Percentiles rank a stretch among this genome's conserved stretches.
Conservation (phyloP, 495 filamentous ascomycete species). For the Penicillium coprophilum region DNA sequence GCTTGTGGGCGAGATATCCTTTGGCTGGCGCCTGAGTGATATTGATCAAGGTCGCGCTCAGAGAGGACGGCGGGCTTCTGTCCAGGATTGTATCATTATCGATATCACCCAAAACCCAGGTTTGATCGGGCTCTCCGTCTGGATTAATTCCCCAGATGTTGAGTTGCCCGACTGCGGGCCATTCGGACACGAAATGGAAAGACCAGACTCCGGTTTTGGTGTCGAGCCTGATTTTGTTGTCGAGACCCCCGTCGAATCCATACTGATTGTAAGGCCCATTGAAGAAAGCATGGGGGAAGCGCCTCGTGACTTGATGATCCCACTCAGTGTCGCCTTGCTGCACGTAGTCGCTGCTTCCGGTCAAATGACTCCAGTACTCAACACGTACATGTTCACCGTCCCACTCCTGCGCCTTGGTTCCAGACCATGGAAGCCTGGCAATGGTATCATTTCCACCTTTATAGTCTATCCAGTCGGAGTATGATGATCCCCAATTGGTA, state of each 20-base stretch:
- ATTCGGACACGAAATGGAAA: conserved; percentile 62
- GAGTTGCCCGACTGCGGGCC: conserved; percentile 61
- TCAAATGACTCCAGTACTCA: conserved; percentile 65
- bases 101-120: conserved; percentile 57
- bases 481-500: conserved; percentile 59
- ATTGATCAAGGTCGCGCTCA: conserved; percentile 57
- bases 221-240: conserved; percentile 54
- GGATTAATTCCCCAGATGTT: conserved; percentile 70
- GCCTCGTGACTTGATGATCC: conserved; percentile 35
- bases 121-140: conserved; percentile 62
- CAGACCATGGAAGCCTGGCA: conserved; percentile 52
- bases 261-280: conserved; percentile 68
- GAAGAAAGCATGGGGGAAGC: conserved; percentile 63
- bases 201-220: conserved; percentile 54
- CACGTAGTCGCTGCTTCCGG: conserved; percentile 62
- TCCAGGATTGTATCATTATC: conserved; percentile 62
- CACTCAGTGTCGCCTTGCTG: conserved; percentile 60
- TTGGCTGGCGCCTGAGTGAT: conserved; percentile 55
- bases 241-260: conserved; percentile 63
- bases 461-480: conserved; percentile 60
- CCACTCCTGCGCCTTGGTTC: conserved; percentile 63
- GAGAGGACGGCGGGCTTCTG: conserved; percentile 59
- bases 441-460: conserved; percentile 47
- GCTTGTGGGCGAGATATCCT: conserved; percentile 55
- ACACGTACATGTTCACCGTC: conserved; percentile 62